Conservation (phyloP, 805 yeast genomes). For the Candida alai region DNA sequence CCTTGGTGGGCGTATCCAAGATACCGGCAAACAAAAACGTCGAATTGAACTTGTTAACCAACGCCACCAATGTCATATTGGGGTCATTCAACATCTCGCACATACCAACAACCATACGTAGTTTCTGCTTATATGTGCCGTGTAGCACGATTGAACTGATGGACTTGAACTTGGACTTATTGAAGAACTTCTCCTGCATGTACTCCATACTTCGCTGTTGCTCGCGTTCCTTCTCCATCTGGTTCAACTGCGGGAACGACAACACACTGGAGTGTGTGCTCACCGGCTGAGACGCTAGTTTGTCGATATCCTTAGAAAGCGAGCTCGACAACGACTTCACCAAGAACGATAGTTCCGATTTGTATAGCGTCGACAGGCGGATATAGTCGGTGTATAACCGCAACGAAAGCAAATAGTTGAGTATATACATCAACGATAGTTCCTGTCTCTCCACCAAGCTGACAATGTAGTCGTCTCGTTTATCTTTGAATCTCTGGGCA, state of each 20-base stretch:
- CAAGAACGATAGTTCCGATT: slow-evolving; percentile 16
- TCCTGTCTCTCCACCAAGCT: slow-evolving; percentile 23
- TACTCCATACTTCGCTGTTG: slow-evolving; percentile 2
- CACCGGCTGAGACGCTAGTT: slow-evolving; percentile 19
- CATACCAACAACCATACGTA: slow-evolving; percentile 16
- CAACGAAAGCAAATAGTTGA: slow-evolving; percentile 21
- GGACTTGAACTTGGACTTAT: slow-evolving; percentile 7
- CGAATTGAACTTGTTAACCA: neutral
- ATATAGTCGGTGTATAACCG: slow-evolving; percentile 15
- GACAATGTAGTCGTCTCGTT: slow-evolving; percentile 6
- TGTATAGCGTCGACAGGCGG: slow-evolving; percentile 12
- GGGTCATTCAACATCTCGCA: slow-evolving; percentile 13
- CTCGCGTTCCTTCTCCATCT: neutral
- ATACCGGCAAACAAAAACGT: neutral
- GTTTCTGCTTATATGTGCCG: slow-evolving; percentile 31
- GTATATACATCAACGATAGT: slow-evolving; percentile 23
- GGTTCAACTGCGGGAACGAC: slow-evolving; percentile 12
- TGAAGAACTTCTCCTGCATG: slow-evolving; percentile 3
- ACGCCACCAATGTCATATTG: neutral
- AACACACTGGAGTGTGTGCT: slow-evolving; percentile 18
- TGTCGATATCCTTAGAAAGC: slow-evolving; percentile 21
- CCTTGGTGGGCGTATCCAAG: neutral
- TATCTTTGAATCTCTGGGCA: slow-evolving; percentile 2
- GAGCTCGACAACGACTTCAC: slow-evolving; percentile 17
- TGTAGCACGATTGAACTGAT: slow-evolving; percentile 19